Evolutionary conservation across 1,139 yeast genomes (phyloP).

Genomic region (Spencermartinsiella ligniputridi): DNA sequence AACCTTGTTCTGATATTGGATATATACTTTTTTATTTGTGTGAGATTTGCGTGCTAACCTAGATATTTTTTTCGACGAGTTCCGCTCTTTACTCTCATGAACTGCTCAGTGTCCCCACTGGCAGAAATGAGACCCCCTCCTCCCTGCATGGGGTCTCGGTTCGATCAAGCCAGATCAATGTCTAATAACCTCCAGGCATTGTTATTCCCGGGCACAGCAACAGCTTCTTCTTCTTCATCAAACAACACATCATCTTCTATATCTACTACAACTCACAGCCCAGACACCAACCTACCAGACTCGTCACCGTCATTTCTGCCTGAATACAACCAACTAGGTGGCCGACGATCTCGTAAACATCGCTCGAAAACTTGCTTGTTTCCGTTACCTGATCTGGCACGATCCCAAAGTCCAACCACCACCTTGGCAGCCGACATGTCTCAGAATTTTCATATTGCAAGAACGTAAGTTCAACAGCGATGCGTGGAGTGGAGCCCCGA

Average conservation of each 20-base stretch:
- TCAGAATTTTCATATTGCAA: constrained; percentile 43
- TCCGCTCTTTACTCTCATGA: no score
- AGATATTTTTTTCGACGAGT: no score
- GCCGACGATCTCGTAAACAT: constrained; percentile 14
- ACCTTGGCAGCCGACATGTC: constrained; percentile 45
- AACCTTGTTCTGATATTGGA: no score
- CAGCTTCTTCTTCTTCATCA: not conserved
- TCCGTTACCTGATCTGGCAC: constrained; percentile 14
- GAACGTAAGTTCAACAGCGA: constrained; percentile 25
- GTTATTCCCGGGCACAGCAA: constrained; percentile 8
- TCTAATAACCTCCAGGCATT: constrained; percentile 15
- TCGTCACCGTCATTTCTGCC: constrained; percentile 22
- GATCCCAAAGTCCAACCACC: constrained; percentile 36
- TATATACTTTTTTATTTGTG: no score
- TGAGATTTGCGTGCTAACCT: no score
- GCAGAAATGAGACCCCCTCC: constrained; percentile 3
- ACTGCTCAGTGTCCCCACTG: constrained; percentile 5
- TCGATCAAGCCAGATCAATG: constrained; percentile 15
- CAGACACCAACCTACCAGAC: constrained; percentile 11
- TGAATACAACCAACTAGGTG: constrained; percentile 12
- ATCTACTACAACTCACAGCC: not conserved
- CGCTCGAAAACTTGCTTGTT: constrained; percentile 11
- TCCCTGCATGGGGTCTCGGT: not conserved
- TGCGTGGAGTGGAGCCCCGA: no score
- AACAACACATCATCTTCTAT: not conserved